phyloP scores from a whole-genome alignment of 768 basidiomycete species.

The Lentinula detonsa region DNA sequence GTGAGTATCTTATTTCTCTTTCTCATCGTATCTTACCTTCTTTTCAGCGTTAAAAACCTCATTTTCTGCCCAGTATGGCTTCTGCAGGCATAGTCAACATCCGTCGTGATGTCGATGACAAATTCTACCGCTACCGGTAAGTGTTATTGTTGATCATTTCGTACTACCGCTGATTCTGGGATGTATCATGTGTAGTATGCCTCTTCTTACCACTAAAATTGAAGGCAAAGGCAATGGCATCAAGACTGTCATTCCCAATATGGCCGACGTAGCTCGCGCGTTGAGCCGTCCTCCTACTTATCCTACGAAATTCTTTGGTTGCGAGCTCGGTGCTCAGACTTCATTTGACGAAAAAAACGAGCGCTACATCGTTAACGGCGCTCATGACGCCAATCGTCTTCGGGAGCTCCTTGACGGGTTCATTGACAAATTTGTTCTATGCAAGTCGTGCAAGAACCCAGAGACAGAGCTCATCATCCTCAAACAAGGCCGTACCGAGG shows the following conservation, averaged over 20 bases:
- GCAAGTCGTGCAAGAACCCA: constrained; percentile 97
- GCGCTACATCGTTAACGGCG: constrained; percentile 97
- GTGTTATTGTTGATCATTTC: constrained; percentile 14
- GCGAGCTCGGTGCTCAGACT: constrained; percentile 96
- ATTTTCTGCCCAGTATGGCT: constrained; percentile 70
- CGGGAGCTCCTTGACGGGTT: constrained; percentile 94
- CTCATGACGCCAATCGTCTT: constrained; percentile 85
- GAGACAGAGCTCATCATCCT: constrained; percentile 94
- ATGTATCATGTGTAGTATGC: constrained; percentile 62
- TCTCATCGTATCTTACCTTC: not conserved
- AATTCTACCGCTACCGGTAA: constrained; percentile 91
- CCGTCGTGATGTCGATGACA: constrained; percentile 94
- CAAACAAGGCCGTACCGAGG: constrained; percentile 73
- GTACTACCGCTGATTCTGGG: not conserved
- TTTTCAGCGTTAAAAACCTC: constrained; percentile 49
- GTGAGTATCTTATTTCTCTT: constrained; percentile 27
- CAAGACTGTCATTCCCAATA: constrained; percentile 98
- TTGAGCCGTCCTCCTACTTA: constrained; percentile 93
- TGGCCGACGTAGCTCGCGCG: constrained; percentile 95
- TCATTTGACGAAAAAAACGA: constrained; percentile 96
- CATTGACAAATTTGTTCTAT: constrained; percentile 98
- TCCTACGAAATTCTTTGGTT: constrained; percentile 98
- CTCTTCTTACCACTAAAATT: constrained; percentile 88
- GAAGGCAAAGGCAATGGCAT: constrained; percentile 99
- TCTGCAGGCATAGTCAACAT: constrained; percentile 79